Base-by-base conservation (phyloP, 2,329 filamentous ascomycete species). In the Pestalotiopsis sp. region DNA sequence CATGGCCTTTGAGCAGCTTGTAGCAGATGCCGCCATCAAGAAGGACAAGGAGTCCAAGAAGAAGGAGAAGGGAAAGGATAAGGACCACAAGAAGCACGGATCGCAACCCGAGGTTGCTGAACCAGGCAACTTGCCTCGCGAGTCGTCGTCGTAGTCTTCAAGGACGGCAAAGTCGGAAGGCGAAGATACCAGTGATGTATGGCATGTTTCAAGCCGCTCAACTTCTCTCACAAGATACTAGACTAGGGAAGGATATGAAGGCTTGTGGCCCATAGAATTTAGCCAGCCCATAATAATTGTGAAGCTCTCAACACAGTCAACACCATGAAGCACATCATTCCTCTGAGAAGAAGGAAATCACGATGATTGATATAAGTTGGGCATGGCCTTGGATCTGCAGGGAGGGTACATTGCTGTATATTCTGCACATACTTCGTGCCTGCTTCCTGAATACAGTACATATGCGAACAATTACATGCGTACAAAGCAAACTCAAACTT, bases 1-100 rank as follows among this genome's bases (percentile, higher is more conserved):
- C 82, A 97, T 99, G 89, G 95, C 95, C 17, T 99, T 99, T 74
- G 96, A 99, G 80, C 94, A 98, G 81, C 90, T 99, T 67, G 97
- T 99, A 81, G 95, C 96, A 64, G 96, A 99, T 79, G 95, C 95
- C 4, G 94, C 95, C 68, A 92, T 94, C 66, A 98, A 98, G 88
- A 97, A 98, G 82, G 94, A 96, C 76, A 91, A 94, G 79, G 92
- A 95, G 76, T 89, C 93, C 68, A 92, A 94, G 78, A 85, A 86
- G 78, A 89, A 94, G 78, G 85, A 86, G 78, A 89, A 89, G 80
- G 83, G 82, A 74, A 87, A 90, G 83, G 85, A 88, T 71, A 84
- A 85, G 74, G 83, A 85, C 71, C 83, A 85, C 72, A 83, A 81
- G 75, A 76, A 70, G 69, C 25, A 74, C 58, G 74, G 75, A 31